These are phyloP conservation scores for Coix lacrymajobi DNA, from an alignment of 176 grass and related monocot species.

Conservation along the genomic window DNA sequence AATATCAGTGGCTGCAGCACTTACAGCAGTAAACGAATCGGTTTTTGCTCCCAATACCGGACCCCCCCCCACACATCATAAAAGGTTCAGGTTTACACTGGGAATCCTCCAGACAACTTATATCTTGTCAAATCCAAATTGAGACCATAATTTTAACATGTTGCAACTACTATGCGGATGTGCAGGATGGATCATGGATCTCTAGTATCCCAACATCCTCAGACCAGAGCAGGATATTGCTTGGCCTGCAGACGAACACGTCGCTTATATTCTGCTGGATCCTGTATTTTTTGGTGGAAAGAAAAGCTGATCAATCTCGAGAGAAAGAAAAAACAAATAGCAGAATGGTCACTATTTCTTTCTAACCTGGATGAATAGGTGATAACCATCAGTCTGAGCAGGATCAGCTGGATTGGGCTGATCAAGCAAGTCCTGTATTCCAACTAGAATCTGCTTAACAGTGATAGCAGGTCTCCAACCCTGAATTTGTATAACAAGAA, in stretches of 20 bases:
- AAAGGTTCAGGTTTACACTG: not conserved
- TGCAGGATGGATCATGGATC: constrained; percentile 6
- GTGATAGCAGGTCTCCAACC: constrained; percentile 89
- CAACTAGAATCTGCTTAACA: constrained; percentile 84
- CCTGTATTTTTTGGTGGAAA: constrained; percentile 28
- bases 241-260: constrained; percentile 66
- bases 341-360: not conserved
- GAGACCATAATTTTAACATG: constrained; percentile 20
- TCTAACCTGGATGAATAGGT: constrained; percentile 73
- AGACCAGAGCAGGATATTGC: constrained; percentile 68
- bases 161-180: constrained; percentile 15
- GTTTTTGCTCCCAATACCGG: constrained; percentile 1
- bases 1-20: not conserved
- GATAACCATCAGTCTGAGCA: constrained; percentile 80
- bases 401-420: constrained; percentile 81
- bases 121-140: constrained; percentile 32
- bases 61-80: not conserved
- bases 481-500: constrained; percentile 33
- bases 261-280: constrained; percentile 62
- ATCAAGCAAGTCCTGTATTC: constrained; percentile 92
- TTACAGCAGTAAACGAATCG: not conserved
- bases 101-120: constrained; percentile 15
- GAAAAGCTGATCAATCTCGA: not conserved
- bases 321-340: not conserved
- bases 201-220: constrained; percentile 9